These are phyloP conservation scores for Termitomyces sp. DNA, from an alignment of 768 basidiomycete species.

Conservation along the genomic window DNA sequence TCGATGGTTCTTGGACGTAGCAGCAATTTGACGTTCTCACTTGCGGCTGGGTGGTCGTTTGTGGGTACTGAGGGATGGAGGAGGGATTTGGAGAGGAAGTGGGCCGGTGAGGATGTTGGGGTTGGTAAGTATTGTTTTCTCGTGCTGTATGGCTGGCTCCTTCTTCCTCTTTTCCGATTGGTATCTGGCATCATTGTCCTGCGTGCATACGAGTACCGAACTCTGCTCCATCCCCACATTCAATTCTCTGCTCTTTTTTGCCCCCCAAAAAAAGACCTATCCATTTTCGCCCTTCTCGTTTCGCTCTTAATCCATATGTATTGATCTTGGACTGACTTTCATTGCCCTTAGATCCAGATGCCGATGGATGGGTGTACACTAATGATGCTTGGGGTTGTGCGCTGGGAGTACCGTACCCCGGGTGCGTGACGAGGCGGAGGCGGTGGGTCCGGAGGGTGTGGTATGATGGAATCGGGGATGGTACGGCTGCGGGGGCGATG, in stretches of 20 bases:
- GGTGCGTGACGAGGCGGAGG: constrained; percentile 56
- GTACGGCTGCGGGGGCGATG: neutral
- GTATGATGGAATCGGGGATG: constrained; percentile 24
- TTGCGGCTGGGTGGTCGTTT: constrained; percentile 71
- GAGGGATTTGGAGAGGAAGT: constrained; percentile 51
- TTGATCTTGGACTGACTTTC: neutral
- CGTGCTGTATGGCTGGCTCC: neutral
- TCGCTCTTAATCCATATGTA: neutral
- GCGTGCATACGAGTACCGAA: neutral
- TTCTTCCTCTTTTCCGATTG: neutral
- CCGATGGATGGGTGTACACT: constrained; percentile 80
- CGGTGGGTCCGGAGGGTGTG: constrained; percentile 73
- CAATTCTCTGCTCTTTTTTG: too few species aligned
- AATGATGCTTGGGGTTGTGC: constrained; percentile 70
- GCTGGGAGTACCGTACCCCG: constrained; percentile 29
- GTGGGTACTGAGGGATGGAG: constrained; percentile 77
- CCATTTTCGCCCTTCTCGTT: neutral
- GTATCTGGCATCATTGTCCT: neutral
- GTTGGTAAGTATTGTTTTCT: neutral
- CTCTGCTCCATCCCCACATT: too few species aligned
- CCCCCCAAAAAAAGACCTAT: neutral
- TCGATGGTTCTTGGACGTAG: constrained; percentile 24
- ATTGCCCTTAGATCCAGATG: neutral
- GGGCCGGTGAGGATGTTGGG: constrained; percentile 29
- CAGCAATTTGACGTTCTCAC: constrained; percentile 76